These are phyloP conservation scores for Orbilia quercus DNA, from an alignment of 2,329 filamentous ascomycete species.

Conservation along the genomic window DNA sequence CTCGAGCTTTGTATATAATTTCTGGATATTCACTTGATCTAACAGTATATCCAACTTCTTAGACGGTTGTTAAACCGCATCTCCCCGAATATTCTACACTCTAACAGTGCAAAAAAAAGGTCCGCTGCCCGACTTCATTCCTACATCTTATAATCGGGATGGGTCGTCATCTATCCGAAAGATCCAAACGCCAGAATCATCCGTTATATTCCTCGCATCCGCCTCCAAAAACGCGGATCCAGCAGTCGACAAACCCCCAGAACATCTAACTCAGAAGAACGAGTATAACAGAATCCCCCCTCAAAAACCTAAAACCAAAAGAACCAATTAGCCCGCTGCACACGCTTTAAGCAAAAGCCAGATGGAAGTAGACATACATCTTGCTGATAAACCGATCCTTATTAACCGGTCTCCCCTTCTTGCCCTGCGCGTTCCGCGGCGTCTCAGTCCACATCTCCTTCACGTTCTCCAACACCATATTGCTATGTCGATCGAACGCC, in stretches of 20 bases:
- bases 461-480: slow-evolving; percentile 97
- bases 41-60: not conserved
- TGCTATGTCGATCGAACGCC: slow-evolving; percentile 98
- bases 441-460: slow-evolving; percentile 99
- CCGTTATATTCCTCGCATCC: slow-evolving; percentile 32
- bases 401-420: slow-evolving; percentile 90
- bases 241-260: not conserved
- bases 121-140: not conserved
- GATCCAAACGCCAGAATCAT: slow-evolving; percentile 43
- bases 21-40: not conserved
- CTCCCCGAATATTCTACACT: slow-evolving; percentile 31
- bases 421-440: slow-evolving; percentile 81
- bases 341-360: too few relatives aligned
- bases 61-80: not conserved
- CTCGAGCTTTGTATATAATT: not conserved
- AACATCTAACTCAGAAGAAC: slow-evolving; percentile 77
- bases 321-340: not conserved
- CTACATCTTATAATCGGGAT: not conserved
- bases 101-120: slow-evolving; percentile 12
- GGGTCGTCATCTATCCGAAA: slow-evolving; percentile 20
- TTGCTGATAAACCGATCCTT: slow-evolving; percentile 99
- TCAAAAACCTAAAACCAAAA: slow-evolving; percentile 74
- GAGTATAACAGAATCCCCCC: slow-evolving; percentile 88
- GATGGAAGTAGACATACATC: slow-evolving; percentile 72
- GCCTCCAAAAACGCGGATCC: slow-evolving; percentile 14